Base-by-base conservation (phyloP, 257 asterid genomes). In the Forsythia viridissima region DNA sequence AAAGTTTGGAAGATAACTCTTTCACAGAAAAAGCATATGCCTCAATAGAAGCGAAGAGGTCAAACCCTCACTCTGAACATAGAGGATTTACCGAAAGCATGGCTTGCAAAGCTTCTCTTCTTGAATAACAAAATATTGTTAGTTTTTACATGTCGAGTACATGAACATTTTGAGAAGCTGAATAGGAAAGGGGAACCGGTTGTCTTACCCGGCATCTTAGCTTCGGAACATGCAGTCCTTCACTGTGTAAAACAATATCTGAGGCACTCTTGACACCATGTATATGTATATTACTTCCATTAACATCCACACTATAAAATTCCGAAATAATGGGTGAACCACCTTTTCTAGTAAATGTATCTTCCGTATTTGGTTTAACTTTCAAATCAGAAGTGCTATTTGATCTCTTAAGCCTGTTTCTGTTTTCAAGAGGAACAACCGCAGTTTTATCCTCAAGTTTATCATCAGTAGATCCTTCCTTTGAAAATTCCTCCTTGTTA, bases 131-230 rank as follows among this genome's bases (percentile, higher is more conserved):
- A 57, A 43, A 37, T 42, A 72, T 21, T 63, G 65, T 77, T 15
- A 21, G 51, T 68, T 51, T 39, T 70, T 42, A 71, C 36, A 63
- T 20, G 39, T 79, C 11, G 48, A 51, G 74, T 40, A 18, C 71
- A 65, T 30, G 44, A 42, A 52, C 65, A 75, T 75, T 15, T 42
- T 46, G 70, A 36, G 21, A 70, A 65, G 12, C 42, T 10, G 24
- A 55, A 76, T 21, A 82, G 37, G 80, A 40, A 77, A 83, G 51
- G 61, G 70, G 61, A 79, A 70, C 76, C 37, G 46, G 76, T 72
- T 38, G 81, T 70, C 90, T 52, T 84, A 93, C 97, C 88, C 96
- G 91, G 73, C 98, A 92, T 82, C 92, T 91, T 75, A 94, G 93
- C 93, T 88, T 94, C 20, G 90, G 91, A 80, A 63, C 83, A 84